Conservation (phyloP, 2,329 filamentous ascomycete species). For the Colletotrichum phormii region DNA sequence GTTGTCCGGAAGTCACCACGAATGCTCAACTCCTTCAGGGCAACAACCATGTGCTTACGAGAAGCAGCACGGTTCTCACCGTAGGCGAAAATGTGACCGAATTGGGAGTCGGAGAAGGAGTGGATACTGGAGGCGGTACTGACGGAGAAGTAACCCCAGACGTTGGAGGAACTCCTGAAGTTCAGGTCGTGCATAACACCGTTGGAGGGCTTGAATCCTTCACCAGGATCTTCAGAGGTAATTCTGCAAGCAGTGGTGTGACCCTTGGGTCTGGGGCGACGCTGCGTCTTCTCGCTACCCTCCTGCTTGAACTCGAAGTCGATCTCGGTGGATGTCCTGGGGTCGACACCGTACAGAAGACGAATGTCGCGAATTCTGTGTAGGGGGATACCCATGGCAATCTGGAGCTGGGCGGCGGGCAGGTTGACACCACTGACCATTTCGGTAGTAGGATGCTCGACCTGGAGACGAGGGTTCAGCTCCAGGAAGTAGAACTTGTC, state of each 20-base stretch:
- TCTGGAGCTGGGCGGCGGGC: conserved; percentile 95
- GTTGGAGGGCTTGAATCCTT: conserved; percentile 99
- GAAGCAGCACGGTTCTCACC: conserved; percentile 97
- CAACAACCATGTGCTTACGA: conserved; percentile 98
- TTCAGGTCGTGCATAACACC: conserved; percentile 99
- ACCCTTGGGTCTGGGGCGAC: conserved; percentile 91
- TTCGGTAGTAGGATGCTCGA: conserved; percentile 98
- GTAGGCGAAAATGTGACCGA: conserved; percentile 99
- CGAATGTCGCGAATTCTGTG: conserved; percentile 97
- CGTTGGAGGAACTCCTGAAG: conserved; percentile 98
- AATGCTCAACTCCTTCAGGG: conserved; percentile 98
- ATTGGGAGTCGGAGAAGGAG: conserved; percentile 99
- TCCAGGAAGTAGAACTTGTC: conserved; percentile 99
- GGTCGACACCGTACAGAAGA: conserved; percentile 94
- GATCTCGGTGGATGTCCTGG: conserved; percentile 85
- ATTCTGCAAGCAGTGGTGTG: conserved; percentile 99
- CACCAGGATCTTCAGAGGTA: conserved; percentile 97
- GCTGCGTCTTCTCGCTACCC: conserved; percentile 84
- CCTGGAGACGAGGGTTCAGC: conserved; percentile 97
- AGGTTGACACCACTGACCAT: conserved; percentile 99
- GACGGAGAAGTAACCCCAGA: conserved; percentile 99
- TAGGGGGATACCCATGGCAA: conserved; percentile 97
- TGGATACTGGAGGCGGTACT: conserved; percentile 96
- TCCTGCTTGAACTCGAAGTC: conserved; percentile 96
- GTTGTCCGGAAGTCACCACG: conserved; percentile 99